Percentiles rank a stretch among this genome's conserved stretches.
Conservation (phyloP, 139 green algal genomes). For the Coelastrella sp. region DNA sequence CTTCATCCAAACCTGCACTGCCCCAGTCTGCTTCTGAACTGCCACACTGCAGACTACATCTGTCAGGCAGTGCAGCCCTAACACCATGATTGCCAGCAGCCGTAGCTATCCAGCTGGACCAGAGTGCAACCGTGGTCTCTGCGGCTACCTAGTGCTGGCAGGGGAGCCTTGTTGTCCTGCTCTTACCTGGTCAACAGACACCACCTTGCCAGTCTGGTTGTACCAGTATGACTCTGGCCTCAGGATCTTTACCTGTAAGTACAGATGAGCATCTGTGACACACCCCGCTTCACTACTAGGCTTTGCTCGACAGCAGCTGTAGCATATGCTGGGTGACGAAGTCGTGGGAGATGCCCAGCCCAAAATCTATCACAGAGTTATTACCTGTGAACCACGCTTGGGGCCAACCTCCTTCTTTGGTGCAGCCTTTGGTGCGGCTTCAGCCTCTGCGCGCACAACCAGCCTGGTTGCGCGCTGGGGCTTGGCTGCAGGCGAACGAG, state of each 20-base stretch:
- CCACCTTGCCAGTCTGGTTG: conserved; percentile 98
- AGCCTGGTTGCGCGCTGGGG: conserved; percentile 48
- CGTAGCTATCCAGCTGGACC: background rate
- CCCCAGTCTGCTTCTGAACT: too few relatives aligned
- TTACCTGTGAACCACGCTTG: conserved; percentile 84
- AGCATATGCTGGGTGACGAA: too few relatives aligned
- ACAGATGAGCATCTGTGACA: background rate
- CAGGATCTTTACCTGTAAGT: conserved; percentile 93
- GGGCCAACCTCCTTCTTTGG: conserved; percentile 82
- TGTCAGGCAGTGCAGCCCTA: too few relatives aligned
- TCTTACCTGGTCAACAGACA: conserved; percentile 96
- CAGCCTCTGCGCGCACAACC: conserved; percentile 58
- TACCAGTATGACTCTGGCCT: conserved; percentile 99
- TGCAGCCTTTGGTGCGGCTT: conserved; percentile 60
- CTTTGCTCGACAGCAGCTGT: too few relatives aligned
- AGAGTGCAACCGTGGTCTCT: background rate
- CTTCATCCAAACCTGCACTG: too few relatives aligned
- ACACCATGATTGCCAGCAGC: too few relatives aligned
- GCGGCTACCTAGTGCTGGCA: background rate
- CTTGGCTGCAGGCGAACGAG: conserved; percentile 30
- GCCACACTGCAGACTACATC: too few relatives aligned
- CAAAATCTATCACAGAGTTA: too few relatives aligned
- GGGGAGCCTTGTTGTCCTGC: background rate
- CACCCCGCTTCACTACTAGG: too few relatives aligned
- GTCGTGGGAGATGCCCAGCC: too few relatives aligned